Conservation (phyloP, 2,329 filamentous ascomycete species). For the Aspergillus costaricaensis region DNA sequence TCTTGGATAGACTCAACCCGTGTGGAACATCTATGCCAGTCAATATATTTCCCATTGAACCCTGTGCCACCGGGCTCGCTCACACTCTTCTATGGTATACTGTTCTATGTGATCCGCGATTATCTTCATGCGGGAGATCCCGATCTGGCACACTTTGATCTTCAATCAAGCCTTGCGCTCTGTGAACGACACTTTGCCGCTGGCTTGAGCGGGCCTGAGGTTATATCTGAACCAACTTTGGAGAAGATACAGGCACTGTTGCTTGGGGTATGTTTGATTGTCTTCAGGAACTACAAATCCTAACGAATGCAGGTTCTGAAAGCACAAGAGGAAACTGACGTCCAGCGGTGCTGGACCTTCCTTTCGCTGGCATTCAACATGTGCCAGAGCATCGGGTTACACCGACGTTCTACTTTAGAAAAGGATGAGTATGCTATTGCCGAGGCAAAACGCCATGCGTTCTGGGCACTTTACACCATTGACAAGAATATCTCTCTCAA, state of each 20-base stretch:
- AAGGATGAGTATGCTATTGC: constrained; percentile 18
- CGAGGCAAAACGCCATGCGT: constrained; percentile 26
- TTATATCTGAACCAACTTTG: constrained; percentile 24
- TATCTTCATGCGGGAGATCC: constrained; percentile 25
- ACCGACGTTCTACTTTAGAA: constrained; percentile 20
- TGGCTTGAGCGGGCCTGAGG: constrained; percentile 22
- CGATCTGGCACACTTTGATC: constrained; percentile 21
- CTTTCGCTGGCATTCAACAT: constrained; percentile 28
- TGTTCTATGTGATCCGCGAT: constrained; percentile 30
- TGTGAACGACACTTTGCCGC: constrained; percentile 22
- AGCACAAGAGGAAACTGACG: constrained; percentile 30
- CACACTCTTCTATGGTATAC: constrained; percentile 26
- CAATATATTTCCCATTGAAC: constrained; percentile 26
- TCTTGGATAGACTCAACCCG: constrained; percentile 27
- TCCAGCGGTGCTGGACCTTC: constrained; percentile 30
- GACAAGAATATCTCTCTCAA: constrained; percentile 31
- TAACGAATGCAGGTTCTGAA: constrained; percentile 23
- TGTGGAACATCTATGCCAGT: constrained; percentile 25
- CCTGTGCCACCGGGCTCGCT: constrained; percentile 23
- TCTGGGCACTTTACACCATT: constrained; percentile 30
- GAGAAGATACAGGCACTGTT: constrained; percentile 28
- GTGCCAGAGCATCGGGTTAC: constrained; percentile 26
- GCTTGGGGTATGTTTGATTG: constrained; percentile 19
- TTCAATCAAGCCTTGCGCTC: constrained; percentile 13
- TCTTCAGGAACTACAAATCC: neutral